Evolutionary conservation across 2,329 filamentous ascomycete genomes (phyloP).

Genomic region (Coniochaeta sp.): DNA sequence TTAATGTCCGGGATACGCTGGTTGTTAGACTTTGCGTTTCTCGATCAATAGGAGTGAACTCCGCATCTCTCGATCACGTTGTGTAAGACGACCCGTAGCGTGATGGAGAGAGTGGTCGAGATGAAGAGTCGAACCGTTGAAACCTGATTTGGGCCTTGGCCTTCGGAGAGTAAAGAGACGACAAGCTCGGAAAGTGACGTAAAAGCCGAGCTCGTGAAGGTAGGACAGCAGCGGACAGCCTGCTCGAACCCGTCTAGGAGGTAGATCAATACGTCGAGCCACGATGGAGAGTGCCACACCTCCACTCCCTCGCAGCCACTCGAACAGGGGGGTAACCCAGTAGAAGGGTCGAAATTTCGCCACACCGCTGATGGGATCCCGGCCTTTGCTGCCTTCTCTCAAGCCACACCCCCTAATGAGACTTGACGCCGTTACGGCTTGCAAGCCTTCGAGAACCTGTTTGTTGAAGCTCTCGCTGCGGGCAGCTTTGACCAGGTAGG

Average conservation of each 20-base stretch:
- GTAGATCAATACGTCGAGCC: not conserved
- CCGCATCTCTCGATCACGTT: not conserved
- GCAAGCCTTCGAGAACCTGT: not conserved
- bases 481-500: not conserved
- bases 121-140: not conserved
- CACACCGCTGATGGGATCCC: not conserved
- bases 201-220: not conserved
- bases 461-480: not conserved
- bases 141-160: not conserved
- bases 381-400: not conserved
- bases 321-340: not conserved
- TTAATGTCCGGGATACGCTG: not conserved
- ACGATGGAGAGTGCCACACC: not conserved
- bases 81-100: not conserved
- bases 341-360: not conserved
- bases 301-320: slow-evolving; percentile 1
- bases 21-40: not conserved
- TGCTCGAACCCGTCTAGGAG: not conserved
- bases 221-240: not conserved
- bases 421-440: not conserved
- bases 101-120: not conserved
- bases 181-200: not conserved
- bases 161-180: not conserved
- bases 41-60: not conserved
- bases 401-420: not conserved